Evolutionary conservation across 2,329 filamentous ascomycete genomes (phyloP), one percentile per base, ranked within the genome.

Genomic region (Aspergillus sp.): DNA sequence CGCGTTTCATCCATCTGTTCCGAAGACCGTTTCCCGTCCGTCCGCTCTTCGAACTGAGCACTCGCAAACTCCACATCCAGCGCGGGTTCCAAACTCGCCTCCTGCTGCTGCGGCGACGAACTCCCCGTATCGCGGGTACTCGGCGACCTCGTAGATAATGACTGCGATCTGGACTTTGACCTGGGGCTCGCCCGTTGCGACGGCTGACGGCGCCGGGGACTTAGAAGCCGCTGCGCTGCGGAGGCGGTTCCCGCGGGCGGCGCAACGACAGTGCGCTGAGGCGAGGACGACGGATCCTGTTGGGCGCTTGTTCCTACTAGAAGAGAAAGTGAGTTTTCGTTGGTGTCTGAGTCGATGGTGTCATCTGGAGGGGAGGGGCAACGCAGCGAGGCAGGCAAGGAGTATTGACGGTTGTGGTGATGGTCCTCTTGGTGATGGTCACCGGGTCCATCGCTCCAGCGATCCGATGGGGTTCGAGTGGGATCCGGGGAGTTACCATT

Each of bases 11-110:
- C 74, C 32, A 78, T 51, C 8, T 75, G 66, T 17, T 70, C 59
- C 13, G 64, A 67, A 36, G 61, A 67, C 6, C 75, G 71, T 64
- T 78, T 77, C 3, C 60, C 58, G 36, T 71, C 70, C 36, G 62
- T 68, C 13, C 53, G 53, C 10, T 64, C 70, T 19, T 68, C 66
- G 8, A 64, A 63, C 42, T 68, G 56, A 1, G 59, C 38, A n/a
- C 56, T 71, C n/a, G 66, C 62, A 52, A 77, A 77, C 48, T 70
- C 63, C 11, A 75, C 64, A 23, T 70, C 64, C 19, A 74, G n/a
- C 3, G 66, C 63, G 3, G 65, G 44, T 11, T 62, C 66, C 15
- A 57, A 19, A 17, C 64, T 61, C 6, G 54, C 19, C 6, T 30
- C 38, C n/a, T 55, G 41, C 36, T 55, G 41, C 36, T 57, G 65